Evolutionary conservation across 1,139 yeast genomes (phyloP), one percentile per base, ranked within the genome.

Genomic region (Kodamaea plutei): DNA sequence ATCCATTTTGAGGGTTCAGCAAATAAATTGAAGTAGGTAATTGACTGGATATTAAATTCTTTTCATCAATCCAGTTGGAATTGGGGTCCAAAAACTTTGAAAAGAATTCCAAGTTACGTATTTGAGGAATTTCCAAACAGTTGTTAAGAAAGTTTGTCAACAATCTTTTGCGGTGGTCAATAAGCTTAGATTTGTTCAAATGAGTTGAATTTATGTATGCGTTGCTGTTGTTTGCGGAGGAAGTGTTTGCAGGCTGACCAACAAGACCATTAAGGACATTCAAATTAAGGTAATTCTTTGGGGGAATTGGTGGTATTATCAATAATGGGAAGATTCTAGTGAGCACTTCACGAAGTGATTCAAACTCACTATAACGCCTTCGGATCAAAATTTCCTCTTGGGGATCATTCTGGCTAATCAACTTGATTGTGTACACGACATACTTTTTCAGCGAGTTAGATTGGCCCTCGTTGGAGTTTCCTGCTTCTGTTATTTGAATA

Each of bases 251-350:
- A 14, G 34, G 25, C 8, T 30, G 30, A 3, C 53, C 52, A 11
- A 59, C 66, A 14, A 65, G 40, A 1, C 64, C 67, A 37, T 63
- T 64, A 31, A 67, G 50, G 26, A 61, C 46, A 6, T 57, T 54
- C 27, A 67, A 56, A 29, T 60, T 60, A 27, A 64, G 49, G 41
- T 66, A 68, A 38, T 91, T 95, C 56, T 91, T 91, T 41, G 89
- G 96, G 0, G 98, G 98, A 21, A 93, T 87, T 0, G 97, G 96
- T 2, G 98, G 98, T 5, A 91, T 75, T 5, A 91, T 70, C 9
- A 79, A 58, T 27, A 93, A 77, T 2, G 98, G 97, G 50, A 84
- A 88, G 20, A 85, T 61, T 49, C 78, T 78, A 5, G 79, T 65
- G 15, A 91, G 66, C 3, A 81, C 73, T 22, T 71, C 79, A 35